Base-by-base conservation (phyloP, 1,284 basidiomycete genomes). In the Afroboletus lepidellus region DNA sequence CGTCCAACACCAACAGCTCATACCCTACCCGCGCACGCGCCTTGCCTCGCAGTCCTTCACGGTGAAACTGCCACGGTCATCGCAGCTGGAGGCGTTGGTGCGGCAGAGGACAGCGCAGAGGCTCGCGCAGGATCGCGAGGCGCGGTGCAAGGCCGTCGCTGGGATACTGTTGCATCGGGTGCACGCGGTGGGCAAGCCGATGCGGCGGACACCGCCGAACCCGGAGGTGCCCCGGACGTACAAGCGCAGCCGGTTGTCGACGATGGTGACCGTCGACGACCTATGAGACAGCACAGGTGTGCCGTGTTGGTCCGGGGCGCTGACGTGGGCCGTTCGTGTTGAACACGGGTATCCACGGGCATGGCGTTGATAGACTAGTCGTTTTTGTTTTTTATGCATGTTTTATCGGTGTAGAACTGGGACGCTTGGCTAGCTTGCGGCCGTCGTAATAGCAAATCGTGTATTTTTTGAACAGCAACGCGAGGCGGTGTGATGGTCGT, bases 91-190 rank as follows among this genome's bases (percentile, higher is more conserved):
- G 8, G 51, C 54, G 5, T 33, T 68, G 33, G 55, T 70, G 2
- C 68, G 69, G 11, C 69, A 68, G 48, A 50, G 66, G 44, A 66
- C 68, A 20, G 66, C 68, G 2, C 68, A 70, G 41, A 42, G 65
- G 37, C 58, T 65, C 55, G 65, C 60, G 46, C 62, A 65, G 58
- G 72, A 74, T 48, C 66, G 66, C 46, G 72, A 77, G 46, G 69
- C 74, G 1, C 67, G 74, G 5, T 71, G 73, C 32, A 74, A 69
- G 53, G 69, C 78, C 36, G 76, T 79, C 0, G 78, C 77, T 1
- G 76, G 78, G 8, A 79, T 79, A 38, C 55, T 79, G 16, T 61
- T 79, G 15, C 74, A 78, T 57, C 66, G 77, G 27, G 75, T 78
- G 30, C 73, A 78, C 51, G 75, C 74, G 0, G 72, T 74, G 1